A percentile compares a stretch with the other conserved stretches of the same genome.
Conservation (phyloP, 176 grass and related monocot species). For the Tuctoria greenei region DNA sequence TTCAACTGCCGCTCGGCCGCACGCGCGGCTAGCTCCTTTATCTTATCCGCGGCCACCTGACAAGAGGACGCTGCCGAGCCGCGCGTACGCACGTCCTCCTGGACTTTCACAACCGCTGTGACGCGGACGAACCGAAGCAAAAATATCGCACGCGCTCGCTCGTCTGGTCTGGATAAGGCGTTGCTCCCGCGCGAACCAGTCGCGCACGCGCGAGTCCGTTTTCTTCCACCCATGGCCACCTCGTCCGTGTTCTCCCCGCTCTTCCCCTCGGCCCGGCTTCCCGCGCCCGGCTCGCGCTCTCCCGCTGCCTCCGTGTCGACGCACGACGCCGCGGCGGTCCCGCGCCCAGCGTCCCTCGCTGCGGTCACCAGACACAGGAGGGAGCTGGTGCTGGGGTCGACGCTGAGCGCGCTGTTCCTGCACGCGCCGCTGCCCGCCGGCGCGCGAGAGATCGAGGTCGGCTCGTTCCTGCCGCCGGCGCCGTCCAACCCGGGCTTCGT, state of each 20-base stretch:
- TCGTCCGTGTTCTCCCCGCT: slow-evolving; percentile 45
- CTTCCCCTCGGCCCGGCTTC: slow-evolving; percentile 34
- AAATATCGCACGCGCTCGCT: slow-evolving; percentile 29
- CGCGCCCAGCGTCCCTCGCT: slow-evolving; percentile 5
- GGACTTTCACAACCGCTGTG: neutral
- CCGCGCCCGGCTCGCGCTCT: slow-evolving; percentile 9
- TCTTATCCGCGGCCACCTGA: slow-evolving; percentile 29
- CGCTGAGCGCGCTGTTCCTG: slow-evolving; percentile 48
- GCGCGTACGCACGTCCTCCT: slow-evolving; percentile 25
- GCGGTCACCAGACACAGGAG: slow-evolving; percentile 43
- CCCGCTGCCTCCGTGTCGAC: neutral
- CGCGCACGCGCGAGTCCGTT: neutral
- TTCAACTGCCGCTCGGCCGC: slow-evolving; percentile 22
- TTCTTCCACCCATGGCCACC: slow-evolving; percentile 20
- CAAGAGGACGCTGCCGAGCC: slow-evolving; percentile 43
- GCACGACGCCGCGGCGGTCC: neutral
- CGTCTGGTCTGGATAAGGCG: slow-evolving; percentile 77
- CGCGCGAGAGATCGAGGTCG: slow-evolving; percentile 78
- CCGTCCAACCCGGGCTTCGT: slow-evolving; percentile 68
- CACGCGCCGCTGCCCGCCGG: slow-evolving; percentile 30
- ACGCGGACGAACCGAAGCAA: neutral
- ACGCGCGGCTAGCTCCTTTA: slow-evolving; percentile 10
- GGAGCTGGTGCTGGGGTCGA: slow-evolving; percentile 54
- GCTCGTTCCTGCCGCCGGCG: slow-evolving; percentile 68
- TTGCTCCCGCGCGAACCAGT: slow-evolving; percentile 34